Percentiles rank a stretch among this genome's conserved stretches.
phyloP scores from a whole-genome alignment of 1,139 yeast genomes.

The Casaregolazyma suthepensis region DNA sequence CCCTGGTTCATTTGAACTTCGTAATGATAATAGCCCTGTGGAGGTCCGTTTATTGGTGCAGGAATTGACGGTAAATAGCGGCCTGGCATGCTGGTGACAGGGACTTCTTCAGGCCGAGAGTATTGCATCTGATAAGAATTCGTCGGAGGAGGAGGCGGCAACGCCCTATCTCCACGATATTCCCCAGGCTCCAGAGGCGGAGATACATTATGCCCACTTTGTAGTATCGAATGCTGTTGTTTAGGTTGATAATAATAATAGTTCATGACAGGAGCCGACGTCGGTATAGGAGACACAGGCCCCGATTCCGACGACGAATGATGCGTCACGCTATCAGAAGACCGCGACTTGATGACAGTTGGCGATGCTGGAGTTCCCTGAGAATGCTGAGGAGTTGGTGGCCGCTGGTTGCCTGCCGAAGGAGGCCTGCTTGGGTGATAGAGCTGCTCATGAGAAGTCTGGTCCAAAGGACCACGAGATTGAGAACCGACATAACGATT shows the following conservation, averaged over 20 bases:
- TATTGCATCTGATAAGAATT: neutral
- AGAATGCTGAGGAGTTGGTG: neutral
- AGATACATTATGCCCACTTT: conserved; percentile 1
- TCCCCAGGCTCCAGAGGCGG: conserved; percentile 5
- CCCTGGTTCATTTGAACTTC: neutral
- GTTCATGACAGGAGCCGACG: neutral
- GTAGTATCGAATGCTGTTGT: conserved; percentile 1
- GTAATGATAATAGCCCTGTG: conserved; percentile 4
- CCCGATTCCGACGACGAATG: neutral
- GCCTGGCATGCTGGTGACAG: neutral
- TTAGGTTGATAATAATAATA: conserved; percentile 6
- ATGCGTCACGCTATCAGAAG: neutral
- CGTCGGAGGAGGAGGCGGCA: conserved; percentile 1
- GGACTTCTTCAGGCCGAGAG: neutral
- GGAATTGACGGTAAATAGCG: neutral
- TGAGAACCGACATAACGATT: conserved; percentile 8
- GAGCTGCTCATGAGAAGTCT: neutral
- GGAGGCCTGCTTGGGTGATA: neutral
- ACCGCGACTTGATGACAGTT: neutral
- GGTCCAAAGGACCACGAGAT: neutral
- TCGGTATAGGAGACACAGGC: conserved; percentile 1
- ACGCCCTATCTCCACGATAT: conserved; percentile 1
- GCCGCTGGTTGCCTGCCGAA: neutral
- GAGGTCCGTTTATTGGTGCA: neutral
- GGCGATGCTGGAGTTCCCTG: neutral